Percentiles rank a stretch among this genome's conserved stretches.
Conservation (phyloP, 768 basidiomycete genomes). For the Cubamyces sp. region DNA sequence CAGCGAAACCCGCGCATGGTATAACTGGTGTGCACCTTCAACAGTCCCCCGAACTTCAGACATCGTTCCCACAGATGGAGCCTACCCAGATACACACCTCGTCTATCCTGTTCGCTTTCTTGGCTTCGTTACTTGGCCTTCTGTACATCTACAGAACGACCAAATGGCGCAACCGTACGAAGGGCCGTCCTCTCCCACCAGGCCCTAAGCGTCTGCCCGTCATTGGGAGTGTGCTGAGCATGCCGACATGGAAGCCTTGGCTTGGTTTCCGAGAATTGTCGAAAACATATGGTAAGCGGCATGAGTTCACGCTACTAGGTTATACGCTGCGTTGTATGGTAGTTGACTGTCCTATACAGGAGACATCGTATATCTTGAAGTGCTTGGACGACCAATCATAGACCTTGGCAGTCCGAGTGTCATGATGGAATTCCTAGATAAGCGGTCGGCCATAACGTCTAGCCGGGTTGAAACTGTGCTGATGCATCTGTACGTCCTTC, state of each 20-base stretch:
- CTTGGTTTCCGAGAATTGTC: conserved; percentile 11
- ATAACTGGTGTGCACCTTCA: conserved; percentile 19
- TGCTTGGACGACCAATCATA: conserved; percentile 16
- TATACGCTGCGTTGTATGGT: not conserved
- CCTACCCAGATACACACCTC: too few species aligned
- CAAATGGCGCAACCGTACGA: not conserved
- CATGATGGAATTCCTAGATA: conserved; percentile 34
- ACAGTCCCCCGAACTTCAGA: too few species aligned
- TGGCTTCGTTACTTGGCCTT: not conserved
- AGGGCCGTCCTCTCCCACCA: conserved; percentile 24
- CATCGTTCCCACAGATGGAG: too few species aligned
- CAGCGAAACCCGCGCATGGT: too few species aligned
- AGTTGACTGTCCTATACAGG: not conserved
- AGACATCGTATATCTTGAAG: conserved; percentile 15
- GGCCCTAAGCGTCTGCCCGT: conserved; percentile 22
- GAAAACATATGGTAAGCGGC: conserved; percentile 18
- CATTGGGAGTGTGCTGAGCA: conserved; percentile 22
- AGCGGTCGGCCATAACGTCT: conserved; percentile 34
- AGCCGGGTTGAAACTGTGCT: conserved; percentile 20
- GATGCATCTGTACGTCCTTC: not conserved
- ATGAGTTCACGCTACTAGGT: not conserved
- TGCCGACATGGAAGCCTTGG: conserved; percentile 20
- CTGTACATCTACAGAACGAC: not conserved
- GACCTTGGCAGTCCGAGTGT: conserved; percentile 30
- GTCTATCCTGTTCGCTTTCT: too few species aligned